Evolutionary conservation across 192 early-diverging fungal genomes (phyloP), one percentile per base, ranked within the genome.

Genomic region (Coemansia sp.): DNA sequence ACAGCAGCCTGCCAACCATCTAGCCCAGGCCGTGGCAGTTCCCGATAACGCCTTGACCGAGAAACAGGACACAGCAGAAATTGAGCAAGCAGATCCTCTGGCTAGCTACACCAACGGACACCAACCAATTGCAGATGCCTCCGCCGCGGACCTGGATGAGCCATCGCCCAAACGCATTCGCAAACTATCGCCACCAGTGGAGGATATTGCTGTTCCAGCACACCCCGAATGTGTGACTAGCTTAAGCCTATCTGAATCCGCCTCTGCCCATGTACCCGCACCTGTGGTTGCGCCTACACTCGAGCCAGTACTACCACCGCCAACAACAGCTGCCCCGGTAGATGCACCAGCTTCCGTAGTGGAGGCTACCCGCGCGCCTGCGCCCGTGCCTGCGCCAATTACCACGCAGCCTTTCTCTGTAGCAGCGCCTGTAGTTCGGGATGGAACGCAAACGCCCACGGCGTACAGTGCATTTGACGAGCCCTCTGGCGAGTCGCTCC

Each of bases 131-230:
- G 10, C 13, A 21, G 23, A 56, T 35, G 18, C 25, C 12, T 34
- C 35, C 20, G 67, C 13, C 3, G 42, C 47, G 13, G 53, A 48
- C 37, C 35, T 48, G 2, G 64, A 50, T 31, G 68, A 68, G 48
- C 72, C 77, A 4, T 52, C 53, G 9, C 35, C 61, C 9, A 79
- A 79, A 55, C 72, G 77, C 41, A 65, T 79, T 65, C 77, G 77
- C 39, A 75, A 66, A 12, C 37, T 21, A 14, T 59, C 65, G 25
- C 55, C 64, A 14, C 6, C 42, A n/a, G 39, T 35, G 25, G 65
- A 57, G 3, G 37, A 64, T 5, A 28, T 12, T 14, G 9, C 23
- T n/a, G 33, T 20, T 1, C 52, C 13, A 3, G 26, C 25, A 18
- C 28, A 12, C 39, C 26, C 53, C 23, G 33, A n/a, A 11, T 1